Base-by-base conservation (phyloP, 78 protist genomes). In the Goniomonas avonlea region DNA sequence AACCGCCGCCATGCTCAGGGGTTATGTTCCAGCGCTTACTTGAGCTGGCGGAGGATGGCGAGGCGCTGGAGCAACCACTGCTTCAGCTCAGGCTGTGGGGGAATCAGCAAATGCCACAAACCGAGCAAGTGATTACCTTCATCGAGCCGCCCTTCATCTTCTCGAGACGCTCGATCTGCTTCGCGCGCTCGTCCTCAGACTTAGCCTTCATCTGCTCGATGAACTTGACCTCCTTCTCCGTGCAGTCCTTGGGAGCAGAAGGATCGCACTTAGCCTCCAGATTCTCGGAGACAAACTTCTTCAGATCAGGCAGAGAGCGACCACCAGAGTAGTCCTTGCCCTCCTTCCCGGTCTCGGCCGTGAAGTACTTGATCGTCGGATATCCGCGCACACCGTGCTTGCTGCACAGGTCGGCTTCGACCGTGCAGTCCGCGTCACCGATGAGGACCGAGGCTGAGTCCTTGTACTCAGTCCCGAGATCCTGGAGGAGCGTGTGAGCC, bases 361-460 rank as follows among this genome's bases (percentile, higher is more conserved):
- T 40, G 45, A n/a, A 80, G 73, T 80, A 80, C 79, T 80, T 80
- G 73, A 80, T 41, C 29, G 85, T 80, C 9, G 85, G 85, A 34
- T 80, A 80, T 1, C 84, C 78, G 35, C 56, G n/a, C 13, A 80
- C 79, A 9, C 38, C 84, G 56, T 74, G 25, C 56, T 37, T 27
- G 17, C 32, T 31, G 80, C 80, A 74, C 13, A 74, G n/a, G n/a
- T n/a, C n/a, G n/a, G n/a, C n/a, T n/a, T n/a, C n/a, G n/a, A n/a
- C n/a, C n/a, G n/a, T n/a, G n/a, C n/a, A n/a, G n/a, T n/a, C n/a
- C n/a, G n/a, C n/a, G n/a, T n/a, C n/a, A n/a, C n/a, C n/a, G n/a
- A n/a, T n/a, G n/a, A n/a, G n/a, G n/a, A n/a, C n/a, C n/a, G n/a
- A n/a, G n/a, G n/a, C n/a, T n/a, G n/a, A n/a, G n/a, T n/a, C n/a